Evolutionary conservation across 768 basidiomycete species (phyloP).

Genomic region (Tylopilus felleus): DNA sequence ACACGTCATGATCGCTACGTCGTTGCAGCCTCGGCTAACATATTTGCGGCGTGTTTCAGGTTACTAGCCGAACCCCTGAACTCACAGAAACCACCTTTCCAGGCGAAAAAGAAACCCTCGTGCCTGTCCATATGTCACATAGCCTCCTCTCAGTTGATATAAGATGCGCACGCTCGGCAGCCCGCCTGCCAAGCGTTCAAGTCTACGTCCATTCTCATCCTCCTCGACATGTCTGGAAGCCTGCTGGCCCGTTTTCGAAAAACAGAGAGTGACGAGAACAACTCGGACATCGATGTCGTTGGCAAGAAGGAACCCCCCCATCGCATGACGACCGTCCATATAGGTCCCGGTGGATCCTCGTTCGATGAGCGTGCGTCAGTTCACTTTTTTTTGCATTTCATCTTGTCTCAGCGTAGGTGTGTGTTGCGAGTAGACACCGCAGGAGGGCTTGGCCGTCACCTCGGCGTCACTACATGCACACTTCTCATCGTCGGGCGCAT

Average conservation of each 20-base stretch:
- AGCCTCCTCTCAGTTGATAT: no score
- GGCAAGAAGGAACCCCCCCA: background rate
- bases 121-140: no score
- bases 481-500: constrained; percentile 56
- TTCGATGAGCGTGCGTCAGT: constrained; percentile 45
- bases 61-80: no score
- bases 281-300: background rate
- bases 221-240: background rate
- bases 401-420: background rate
- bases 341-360: constrained; percentile 42
- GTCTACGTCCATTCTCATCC: no score
- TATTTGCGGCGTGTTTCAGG: no score
- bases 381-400: background rate
- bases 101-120: no score
- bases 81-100: no score
- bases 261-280: background rate
- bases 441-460: constrained; percentile 56
- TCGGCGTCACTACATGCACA: constrained; percentile 55
- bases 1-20: no score
- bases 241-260: background rate
- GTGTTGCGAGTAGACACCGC: constrained; percentile 38
- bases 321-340: constrained; percentile 13
- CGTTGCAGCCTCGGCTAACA: no score
- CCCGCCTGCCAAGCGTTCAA: no score
- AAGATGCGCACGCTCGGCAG: no score